Conservation (phyloP, 345 rosid species). For the Citrus glauca region DNA sequence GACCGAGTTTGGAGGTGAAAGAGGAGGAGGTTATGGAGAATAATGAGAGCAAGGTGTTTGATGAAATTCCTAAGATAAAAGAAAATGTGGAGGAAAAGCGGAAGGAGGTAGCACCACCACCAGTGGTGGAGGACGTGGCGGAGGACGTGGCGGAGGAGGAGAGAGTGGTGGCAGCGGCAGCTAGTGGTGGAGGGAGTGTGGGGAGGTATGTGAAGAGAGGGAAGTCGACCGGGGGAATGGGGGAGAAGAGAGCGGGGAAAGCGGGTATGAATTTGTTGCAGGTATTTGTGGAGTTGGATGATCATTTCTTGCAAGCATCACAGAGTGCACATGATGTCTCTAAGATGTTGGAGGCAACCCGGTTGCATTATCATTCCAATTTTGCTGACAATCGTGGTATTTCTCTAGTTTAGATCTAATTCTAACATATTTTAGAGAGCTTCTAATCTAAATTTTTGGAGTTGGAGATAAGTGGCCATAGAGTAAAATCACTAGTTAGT, state of each 20-base stretch:
- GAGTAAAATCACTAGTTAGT: not conserved
- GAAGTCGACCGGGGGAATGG: conserved; percentile 35
- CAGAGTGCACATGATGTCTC: conserved; percentile 94
- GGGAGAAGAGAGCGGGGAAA: conserved; percentile 35
- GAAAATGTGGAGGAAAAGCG: conserved; percentile 19
- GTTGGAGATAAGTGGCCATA: not conserved
- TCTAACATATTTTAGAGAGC: not conserved
- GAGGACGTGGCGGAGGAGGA: conserved; percentile 6
- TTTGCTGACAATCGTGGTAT: conserved; percentile 93
- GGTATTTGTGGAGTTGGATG: conserved; percentile 71
- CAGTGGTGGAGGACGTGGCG: not conserved
- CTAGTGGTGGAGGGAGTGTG: conserved; percentile 19
- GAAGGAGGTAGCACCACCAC: not conserved
- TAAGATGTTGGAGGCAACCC: conserved; percentile 90
- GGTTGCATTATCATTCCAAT: conserved; percentile 97
- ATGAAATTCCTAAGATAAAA: conserved; percentile 33
- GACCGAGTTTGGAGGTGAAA: conserved; percentile 51
- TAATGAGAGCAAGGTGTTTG: conserved; percentile 28
- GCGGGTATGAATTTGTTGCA: conserved; percentile 37
- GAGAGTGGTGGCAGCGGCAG: conserved; percentile 10
- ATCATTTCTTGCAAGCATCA: conserved; percentile 81
- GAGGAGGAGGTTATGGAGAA: conserved; percentile 24
- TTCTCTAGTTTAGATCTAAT: not conserved
- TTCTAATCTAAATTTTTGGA: not conserved
- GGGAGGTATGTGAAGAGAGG: conserved; percentile 25